Percentiles rank a stretch among this genome's conserved stretches.
Evolutionary conservation across 129 eudicot species (phyloP).

Genomic region (Smallanthus sonchifolius): DNA sequence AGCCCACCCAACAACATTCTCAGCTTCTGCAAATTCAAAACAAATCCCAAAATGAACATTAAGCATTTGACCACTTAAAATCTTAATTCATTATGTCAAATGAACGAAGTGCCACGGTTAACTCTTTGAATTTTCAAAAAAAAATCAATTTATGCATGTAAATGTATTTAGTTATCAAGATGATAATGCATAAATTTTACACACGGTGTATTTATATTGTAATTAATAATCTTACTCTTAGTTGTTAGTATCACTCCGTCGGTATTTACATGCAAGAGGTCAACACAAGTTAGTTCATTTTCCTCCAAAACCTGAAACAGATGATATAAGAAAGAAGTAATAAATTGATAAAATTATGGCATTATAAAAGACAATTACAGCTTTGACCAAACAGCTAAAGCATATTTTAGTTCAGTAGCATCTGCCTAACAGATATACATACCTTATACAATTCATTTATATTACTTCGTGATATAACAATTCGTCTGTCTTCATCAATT

Average conservation of each 20-base stretch:
- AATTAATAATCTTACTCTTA: constrained; percentile 19
- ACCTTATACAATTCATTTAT: constrained; percentile 80
- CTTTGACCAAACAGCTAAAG: neutral
- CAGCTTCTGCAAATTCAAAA: constrained; percentile 62
- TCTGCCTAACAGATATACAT: neutral
- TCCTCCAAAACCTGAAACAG: constrained; percentile 80
- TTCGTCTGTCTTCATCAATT: constrained; percentile 87
- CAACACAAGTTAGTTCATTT: constrained; percentile 41
- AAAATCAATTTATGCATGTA: neutral
- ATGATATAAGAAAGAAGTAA: neutral
- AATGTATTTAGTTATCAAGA: neutral
- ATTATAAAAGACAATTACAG: neutral
- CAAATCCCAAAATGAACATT: neutral
- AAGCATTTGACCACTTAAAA: constrained; percentile 2
- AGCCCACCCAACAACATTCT: constrained; percentile 98
- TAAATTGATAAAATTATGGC: neutral
- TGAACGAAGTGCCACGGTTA: constrained; percentile 6
- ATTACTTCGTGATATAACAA: constrained; percentile 86
- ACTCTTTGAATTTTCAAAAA: neutral
- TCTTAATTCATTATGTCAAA: constrained; percentile 31
- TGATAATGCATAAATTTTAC: neutral
- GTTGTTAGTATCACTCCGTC: constrained; percentile 74
- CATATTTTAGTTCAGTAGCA: neutral
- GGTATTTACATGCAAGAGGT: constrained; percentile 71
- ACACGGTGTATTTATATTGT: neutral